Percentiles rank a stretch among this genome's conserved stretches.
Evolutionary conservation across 768 basidiomycete species (phyloP).

Genomic region (Amanita polypyramis): DNA sequence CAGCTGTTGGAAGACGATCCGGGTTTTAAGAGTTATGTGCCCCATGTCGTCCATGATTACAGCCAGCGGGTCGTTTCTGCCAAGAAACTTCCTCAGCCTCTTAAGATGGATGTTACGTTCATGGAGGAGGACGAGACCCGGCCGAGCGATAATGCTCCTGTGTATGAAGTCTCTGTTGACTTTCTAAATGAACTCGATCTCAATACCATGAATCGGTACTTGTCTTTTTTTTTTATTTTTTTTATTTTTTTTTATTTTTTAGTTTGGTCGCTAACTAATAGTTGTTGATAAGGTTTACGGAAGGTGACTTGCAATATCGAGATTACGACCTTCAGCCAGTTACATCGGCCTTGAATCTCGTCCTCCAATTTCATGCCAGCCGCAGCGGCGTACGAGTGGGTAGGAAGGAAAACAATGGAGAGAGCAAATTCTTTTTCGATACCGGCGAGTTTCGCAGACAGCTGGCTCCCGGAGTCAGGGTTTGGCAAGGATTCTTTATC

Average conservation of each 20-base stretch:
- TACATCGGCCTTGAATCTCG: conserved; percentile 49
- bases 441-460: conserved; percentile 13
- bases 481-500: conserved; percentile 35
- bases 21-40: conserved; percentile 21
- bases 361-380: conserved; percentile 39
- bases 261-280: neutral
- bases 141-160: conserved; percentile 24
- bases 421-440: conserved; percentile 46
- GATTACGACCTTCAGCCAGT: conserved; percentile 38
- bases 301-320: conserved; percentile 32
- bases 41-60: conserved; percentile 40
- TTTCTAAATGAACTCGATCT: neutral
- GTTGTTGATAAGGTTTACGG: conserved; percentile 35
- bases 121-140: conserved; percentile 30
- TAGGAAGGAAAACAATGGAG: conserved; percentile 12
- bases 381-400: conserved; percentile 41
- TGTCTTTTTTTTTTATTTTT: too few species aligned
- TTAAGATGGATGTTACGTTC: conserved; percentile 29
- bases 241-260: neutral
- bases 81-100: conserved; percentile 32
- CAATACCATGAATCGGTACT: neutral
- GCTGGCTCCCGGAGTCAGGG: conserved; percentile 27
- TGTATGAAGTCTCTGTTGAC: conserved; percentile 23
- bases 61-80: conserved; percentile 37
- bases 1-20: conserved; percentile 38